Evolutionary conservation across 768 basidiomycete genomes (phyloP).

Genomic region (Auricularia sp.): DNA sequence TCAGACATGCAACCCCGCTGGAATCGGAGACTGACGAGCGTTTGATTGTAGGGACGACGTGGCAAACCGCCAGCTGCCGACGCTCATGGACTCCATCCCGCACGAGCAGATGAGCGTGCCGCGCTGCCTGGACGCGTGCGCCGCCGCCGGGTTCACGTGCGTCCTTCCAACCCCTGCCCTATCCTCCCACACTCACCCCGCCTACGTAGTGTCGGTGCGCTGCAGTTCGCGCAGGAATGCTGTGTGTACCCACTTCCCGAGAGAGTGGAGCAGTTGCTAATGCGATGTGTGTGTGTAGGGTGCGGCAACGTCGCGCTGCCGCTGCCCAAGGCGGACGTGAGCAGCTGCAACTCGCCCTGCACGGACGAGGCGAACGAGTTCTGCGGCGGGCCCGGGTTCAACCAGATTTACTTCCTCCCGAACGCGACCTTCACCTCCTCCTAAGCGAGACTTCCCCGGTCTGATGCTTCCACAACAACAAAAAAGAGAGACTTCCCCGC

Average conservation of each 20-base stretch:
- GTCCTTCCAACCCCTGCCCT: too few relatives aligned
- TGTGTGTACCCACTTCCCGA: not conserved
- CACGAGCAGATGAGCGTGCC: not conserved
- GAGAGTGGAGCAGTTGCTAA: too few relatives aligned
- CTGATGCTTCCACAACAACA: too few relatives aligned
- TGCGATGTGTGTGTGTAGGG: not conserved
- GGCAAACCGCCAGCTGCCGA: not conserved
- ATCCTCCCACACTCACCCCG: too few relatives aligned
- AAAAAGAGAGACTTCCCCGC: too few relatives aligned
- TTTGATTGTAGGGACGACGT: not conserved
- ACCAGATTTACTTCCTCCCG: slow-evolving; percentile 1
- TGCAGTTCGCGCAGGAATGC: not conserved
- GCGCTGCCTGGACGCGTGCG: not conserved
- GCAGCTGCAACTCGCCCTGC: slow-evolving; percentile 1
- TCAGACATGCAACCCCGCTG: too few relatives aligned
- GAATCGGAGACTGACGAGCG: too few relatives aligned
- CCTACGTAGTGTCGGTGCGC: not conserved
- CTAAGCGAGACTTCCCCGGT: too few relatives aligned
- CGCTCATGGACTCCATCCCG: not conserved
- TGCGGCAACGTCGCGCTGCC: slow-evolving; percentile 2
- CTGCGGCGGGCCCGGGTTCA: not conserved
- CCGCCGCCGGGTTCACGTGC: not conserved
- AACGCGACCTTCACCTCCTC: not conserved
- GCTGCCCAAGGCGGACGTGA: not conserved
- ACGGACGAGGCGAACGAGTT: slow-evolving; percentile 3